Evolutionary conservation across 129 eudicot genomes (phyloP).

Genomic region (Chrysanthemum makinoi): DNA sequence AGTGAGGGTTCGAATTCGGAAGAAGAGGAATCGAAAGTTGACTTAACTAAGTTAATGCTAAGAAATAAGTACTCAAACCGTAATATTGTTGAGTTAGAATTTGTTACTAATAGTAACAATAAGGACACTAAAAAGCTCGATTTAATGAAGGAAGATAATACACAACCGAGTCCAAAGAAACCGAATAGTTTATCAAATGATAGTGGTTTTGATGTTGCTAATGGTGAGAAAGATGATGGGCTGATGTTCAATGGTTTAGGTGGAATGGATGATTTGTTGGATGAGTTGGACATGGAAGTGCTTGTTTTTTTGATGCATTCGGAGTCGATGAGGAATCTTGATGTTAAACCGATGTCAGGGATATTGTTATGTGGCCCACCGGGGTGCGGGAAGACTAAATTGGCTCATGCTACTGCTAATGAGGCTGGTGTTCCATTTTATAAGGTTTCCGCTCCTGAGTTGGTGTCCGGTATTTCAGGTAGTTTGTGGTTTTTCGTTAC

Average conservation of each 20-base stretch:
- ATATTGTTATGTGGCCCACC: slow-evolving; percentile 92
- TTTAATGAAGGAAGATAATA: no score
- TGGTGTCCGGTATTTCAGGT: slow-evolving; percentile 96
- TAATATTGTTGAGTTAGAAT: no score
- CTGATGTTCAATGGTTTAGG: slow-evolving; percentile 83
- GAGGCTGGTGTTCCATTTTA: slow-evolving; percentile 85
- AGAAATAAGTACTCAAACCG: no score
- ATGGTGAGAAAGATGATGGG: slow-evolving; percentile 29
- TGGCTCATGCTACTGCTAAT: slow-evolving; percentile 94
- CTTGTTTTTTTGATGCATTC: slow-evolving; percentile 75
- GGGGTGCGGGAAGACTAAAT: slow-evolving; percentile 88
- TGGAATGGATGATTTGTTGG: slow-evolving; percentile 71
- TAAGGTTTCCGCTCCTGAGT: slow-evolving; percentile 81
- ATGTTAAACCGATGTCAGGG: slow-evolving; percentile 73
- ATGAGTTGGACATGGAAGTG: slow-evolving; percentile 70
- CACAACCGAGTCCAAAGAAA: neutral
- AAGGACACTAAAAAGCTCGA: no score
- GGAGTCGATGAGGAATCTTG: slow-evolving; percentile 42
- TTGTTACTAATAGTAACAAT: no score
- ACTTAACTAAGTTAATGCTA: no score
- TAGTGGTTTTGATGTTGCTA: slow-evolving; percentile 21
- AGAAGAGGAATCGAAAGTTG: no score
- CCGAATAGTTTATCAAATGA: slow-evolving; percentile 7
- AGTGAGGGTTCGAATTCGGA: no score
- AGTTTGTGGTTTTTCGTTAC: no score